phyloP scores from a whole-genome alignment of 208 protist species.

The Leishmania aethiopica region DNA sequence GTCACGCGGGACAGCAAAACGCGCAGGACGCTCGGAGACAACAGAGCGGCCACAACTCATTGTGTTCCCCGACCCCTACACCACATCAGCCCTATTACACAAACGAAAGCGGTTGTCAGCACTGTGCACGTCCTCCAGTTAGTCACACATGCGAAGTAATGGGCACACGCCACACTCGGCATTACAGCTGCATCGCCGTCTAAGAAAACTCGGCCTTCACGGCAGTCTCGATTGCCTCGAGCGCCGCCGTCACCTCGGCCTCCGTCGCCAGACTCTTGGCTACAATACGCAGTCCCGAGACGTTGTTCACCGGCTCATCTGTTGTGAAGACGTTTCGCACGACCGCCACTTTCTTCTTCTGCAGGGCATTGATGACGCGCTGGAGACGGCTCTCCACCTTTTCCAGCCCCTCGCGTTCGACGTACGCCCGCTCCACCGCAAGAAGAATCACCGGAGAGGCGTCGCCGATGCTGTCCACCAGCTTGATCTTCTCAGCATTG shows the following conservation, averaged over 20 bases:
- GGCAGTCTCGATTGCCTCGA: constrained; percentile 48
- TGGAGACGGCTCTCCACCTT: constrained; percentile 70
- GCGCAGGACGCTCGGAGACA: neutral
- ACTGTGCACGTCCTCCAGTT: neutral
- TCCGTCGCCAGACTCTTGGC: constrained; percentile 60
- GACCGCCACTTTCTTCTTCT: constrained; percentile 62
- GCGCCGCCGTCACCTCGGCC: constrained; percentile 51
- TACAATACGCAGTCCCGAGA: constrained; percentile 67
- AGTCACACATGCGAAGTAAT: neutral
- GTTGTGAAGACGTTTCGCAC: constrained; percentile 67
- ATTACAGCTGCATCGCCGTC: neutral
- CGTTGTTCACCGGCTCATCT: constrained; percentile 60
- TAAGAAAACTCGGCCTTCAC: constrained; percentile 66
- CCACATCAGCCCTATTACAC: neutral
- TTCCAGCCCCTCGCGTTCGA: constrained; percentile 33
- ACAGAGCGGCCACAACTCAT: neutral
- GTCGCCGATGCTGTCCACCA: constrained; percentile 63
- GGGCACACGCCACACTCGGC: neutral
- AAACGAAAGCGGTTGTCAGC: neutral
- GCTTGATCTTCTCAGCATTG: constrained; percentile 58
- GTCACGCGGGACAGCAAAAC: too few species aligned
- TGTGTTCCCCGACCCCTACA: neutral
- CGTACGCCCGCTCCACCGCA: constrained; percentile 44
- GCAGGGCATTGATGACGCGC: constrained; percentile 52
- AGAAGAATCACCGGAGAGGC: constrained; percentile 76